Evolutionary conservation across 176 grass and related monocot species (phyloP).

Genomic region (Carex kokanica): DNA sequence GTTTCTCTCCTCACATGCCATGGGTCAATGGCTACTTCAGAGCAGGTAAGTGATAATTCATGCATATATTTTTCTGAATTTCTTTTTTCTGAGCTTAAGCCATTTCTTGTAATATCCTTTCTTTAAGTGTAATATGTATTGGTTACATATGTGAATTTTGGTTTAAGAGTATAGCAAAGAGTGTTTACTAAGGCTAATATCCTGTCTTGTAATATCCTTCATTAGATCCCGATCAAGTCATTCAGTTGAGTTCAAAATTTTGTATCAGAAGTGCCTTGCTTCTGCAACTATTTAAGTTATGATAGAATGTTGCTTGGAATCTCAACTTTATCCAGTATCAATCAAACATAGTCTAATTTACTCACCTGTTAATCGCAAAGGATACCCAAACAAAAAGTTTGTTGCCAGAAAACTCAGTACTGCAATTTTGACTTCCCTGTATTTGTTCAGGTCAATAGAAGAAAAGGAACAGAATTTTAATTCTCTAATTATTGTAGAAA

Average conservation of each 20-base stretch:
- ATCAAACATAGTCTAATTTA: neutral
- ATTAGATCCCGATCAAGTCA: neutral
- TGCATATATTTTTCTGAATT: neutral
- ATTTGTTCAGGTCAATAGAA: neutral
- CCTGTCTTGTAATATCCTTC: neutral
- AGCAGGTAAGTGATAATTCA: constrained; percentile 56
- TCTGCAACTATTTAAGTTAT: neutral
- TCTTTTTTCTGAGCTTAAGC: neutral
- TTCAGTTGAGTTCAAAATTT: neutral
- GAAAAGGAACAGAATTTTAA: neutral
- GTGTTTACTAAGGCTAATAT: neutral
- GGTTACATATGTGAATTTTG: neutral
- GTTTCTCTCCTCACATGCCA: constrained; percentile 90
- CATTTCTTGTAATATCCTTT: neutral
- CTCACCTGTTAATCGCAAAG: neutral
- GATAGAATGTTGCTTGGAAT: neutral
- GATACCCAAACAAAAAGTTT: neutral
- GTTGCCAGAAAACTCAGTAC: neutral
- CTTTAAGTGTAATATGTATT: neutral
- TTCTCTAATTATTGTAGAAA: constrained; percentile 37
- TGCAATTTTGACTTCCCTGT: neutral
- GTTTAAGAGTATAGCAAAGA: neutral
- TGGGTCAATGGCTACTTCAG: constrained; percentile 95
- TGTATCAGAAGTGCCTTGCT: neutral
- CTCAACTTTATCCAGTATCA: neutral